phyloP scores from a whole-genome alignment of 257 asterid species.

The Agastache rugosa region DNA sequence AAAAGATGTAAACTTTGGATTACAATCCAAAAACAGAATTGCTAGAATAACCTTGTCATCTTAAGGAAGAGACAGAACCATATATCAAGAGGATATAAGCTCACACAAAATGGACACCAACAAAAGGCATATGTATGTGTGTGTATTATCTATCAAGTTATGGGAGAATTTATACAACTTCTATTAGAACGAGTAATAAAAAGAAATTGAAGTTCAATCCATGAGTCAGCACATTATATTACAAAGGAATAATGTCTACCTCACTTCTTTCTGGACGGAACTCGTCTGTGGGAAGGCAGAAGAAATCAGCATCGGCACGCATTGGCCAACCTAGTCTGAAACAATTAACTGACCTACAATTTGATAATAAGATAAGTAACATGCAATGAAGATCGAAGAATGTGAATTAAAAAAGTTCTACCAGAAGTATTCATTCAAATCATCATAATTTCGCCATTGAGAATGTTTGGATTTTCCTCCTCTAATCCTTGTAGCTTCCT shows the following conservation, averaged over 20 bases:
- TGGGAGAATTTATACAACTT: not conserved
- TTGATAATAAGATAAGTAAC: constrained; percentile 40
- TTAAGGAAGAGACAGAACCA: constrained; percentile 4
- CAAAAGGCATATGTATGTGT: not conserved
- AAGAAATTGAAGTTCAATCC: constrained; percentile 26
- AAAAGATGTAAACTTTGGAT: constrained; percentile 8
- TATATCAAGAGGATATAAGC: not conserved
- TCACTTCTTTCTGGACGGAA: constrained; percentile 50
- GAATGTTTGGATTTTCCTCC: constrained; percentile 78
- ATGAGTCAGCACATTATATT: constrained; percentile 14
- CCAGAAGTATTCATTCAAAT: constrained; percentile 97
- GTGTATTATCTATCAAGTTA: constrained; percentile 1
- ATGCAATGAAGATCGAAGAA: constrained; percentile 13
- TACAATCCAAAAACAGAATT: not conserved
- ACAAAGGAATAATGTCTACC: constrained; percentile 44
- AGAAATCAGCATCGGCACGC: constrained; percentile 98
- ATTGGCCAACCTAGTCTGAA: constrained; percentile 97
- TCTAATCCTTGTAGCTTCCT: constrained; percentile 82
- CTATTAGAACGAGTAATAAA: constrained; percentile 19
- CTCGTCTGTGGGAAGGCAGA: constrained; percentile 59
- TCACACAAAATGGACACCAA: constrained; percentile 5
- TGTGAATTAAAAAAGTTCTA: constrained; percentile 32
- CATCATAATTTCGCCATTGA: constrained; percentile 96
- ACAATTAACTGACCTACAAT: constrained; percentile 86
- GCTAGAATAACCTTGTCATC: not conserved